A percentile compares a stretch with the other conserved stretches of the same genome.
phyloP scores from a whole-genome alignment of 1,139 yeast genomes.

The Hemisphaericaspora lyxosophila region DNA sequence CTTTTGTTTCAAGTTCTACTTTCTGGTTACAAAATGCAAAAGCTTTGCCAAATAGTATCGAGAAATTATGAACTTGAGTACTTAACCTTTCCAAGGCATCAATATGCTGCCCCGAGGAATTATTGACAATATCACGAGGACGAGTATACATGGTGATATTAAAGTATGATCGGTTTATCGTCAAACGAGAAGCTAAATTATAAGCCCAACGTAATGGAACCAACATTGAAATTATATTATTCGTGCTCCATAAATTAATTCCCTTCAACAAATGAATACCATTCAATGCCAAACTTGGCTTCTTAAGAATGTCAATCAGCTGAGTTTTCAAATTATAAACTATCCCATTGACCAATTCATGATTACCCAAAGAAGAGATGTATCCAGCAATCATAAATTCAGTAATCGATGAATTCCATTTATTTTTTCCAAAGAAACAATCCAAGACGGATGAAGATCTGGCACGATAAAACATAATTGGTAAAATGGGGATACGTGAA shows the following conservation, averaged over 20 bases:
- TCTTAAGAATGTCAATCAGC: slow-evolving; percentile 10
- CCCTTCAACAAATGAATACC: slow-evolving; percentile 20
- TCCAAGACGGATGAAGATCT: slow-evolving; percentile 36
- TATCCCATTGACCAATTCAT: slow-evolving; percentile 25
- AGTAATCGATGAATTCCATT: slow-evolving; percentile 24
- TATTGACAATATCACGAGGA: slow-evolving; percentile 41
- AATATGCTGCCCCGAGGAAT: slow-evolving; percentile 24
- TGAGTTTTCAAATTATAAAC: slow-evolving; percentile 11
- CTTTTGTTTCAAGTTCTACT: background rate
- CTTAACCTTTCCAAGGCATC: slow-evolving; percentile 28
- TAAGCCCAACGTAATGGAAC: slow-evolving; percentile 41
- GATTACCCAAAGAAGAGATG: slow-evolving; percentile 42
- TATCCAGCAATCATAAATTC: slow-evolving; percentile 40
- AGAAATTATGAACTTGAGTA: slow-evolving; percentile 8
- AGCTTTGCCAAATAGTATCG: background rate
- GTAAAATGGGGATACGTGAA: slow-evolving; percentile 41
- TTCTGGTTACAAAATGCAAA: background rate
- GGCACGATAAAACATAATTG: slow-evolving; percentile 41
- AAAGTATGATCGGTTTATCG: slow-evolving; percentile 48
- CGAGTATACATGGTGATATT: slow-evolving; percentile 28
- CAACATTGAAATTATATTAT: slow-evolving; percentile 35
- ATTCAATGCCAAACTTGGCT: slow-evolving; percentile 12
- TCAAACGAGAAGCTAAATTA: slow-evolving; percentile 36
- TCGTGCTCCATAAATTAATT: slow-evolving; percentile 31
- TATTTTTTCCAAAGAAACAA: slow-evolving; percentile 24